phyloP scores from a whole-genome alignment of 371 early-diverging fungal species.

The Funneliformis caledonium region DNA sequence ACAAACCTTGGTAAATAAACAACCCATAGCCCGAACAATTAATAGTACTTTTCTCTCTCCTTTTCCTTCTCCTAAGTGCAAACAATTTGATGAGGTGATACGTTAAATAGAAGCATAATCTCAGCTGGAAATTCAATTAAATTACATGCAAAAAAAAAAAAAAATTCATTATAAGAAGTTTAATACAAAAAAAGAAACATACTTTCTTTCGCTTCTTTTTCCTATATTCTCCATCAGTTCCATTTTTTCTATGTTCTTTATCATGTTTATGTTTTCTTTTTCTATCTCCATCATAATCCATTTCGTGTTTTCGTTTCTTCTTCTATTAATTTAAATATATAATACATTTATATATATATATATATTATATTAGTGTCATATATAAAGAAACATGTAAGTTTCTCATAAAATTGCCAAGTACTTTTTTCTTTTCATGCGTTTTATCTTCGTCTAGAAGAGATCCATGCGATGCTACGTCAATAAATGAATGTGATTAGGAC shows the following conservation, averaged over 20 bases:
- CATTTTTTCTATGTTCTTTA: slow-evolving; percentile 11
- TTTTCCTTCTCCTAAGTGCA: background rate
- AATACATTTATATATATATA: background rate
- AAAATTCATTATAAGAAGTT: background rate
- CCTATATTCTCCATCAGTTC: slow-evolving; percentile 7
- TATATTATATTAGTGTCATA: background rate
- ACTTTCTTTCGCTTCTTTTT: slow-evolving; percentile 25
- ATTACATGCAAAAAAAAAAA: too few relatives aligned
- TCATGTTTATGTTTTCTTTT: slow-evolving; percentile 27
- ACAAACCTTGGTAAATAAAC: background rate
- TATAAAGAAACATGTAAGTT: background rate
- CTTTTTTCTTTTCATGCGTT: slow-evolving; percentile 7
- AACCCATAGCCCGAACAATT: background rate
- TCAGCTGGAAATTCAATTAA: too few relatives aligned
- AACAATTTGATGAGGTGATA: background rate
- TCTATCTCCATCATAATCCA: slow-evolving; percentile 16
- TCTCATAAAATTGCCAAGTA: background rate
- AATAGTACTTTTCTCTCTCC: background rate
- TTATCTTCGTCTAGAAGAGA: background rate
- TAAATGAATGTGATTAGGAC: background rate
- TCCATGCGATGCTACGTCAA: background rate
- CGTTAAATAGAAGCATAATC: background rate
- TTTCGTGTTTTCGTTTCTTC: slow-evolving; percentile 9
- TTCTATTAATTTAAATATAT: background rate
- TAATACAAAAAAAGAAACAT: background rate